Evolutionary conservation across 1,284 basidiomycete species (phyloP), one percentile per base, ranked within the genome.

Genomic region (Ustilago loliicola): DNA sequence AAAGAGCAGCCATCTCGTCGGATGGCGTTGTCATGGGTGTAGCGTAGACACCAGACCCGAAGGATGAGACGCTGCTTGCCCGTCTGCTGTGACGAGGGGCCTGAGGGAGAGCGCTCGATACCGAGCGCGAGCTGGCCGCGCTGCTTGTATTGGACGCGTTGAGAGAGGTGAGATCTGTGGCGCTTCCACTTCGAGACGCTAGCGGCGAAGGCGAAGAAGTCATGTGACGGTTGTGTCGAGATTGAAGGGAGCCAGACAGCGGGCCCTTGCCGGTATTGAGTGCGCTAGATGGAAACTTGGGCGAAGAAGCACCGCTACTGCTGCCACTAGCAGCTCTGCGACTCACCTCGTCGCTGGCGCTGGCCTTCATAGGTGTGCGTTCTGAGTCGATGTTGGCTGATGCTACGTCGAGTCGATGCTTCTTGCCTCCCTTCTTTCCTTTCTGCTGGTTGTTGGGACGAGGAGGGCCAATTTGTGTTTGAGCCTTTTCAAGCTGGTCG

Each of bases 1-100:
- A 50, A 29, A 77, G 58, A 11, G 70, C 70, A 10, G 75, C 75
- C 70, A 77, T 77, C 40, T 77, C 75, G 51, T 77, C 75, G 9
- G 75, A 69, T 10, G 79, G 79, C 23, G 79, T 78, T 23, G 69
- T 68, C 66, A 80, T 69, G 2, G 79, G 79, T 53, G 79, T 81
- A 1, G 64, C 69, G 30, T 80, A 81, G 2, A 61, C 67, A 13
- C 68, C 77, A 2, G 79, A 81, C 0, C 77, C 79, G 29, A 77
- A 67, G 8, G 76, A 79, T 1, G 79, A 81, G 3, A 72, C 71
- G 47, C 72, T 76, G 58, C 71, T 74, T 13, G 79, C 72, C 7
- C 79, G 61, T 52, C 77, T 48, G 50, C 68, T 68, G 57, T 73
- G 77, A 36, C 58, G 70, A 4, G 69, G 73, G 36, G 61, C 47